Base-by-base conservation (phyloP, 2,329 filamentous ascomycete species). In the Aulographum hederae region DNA sequence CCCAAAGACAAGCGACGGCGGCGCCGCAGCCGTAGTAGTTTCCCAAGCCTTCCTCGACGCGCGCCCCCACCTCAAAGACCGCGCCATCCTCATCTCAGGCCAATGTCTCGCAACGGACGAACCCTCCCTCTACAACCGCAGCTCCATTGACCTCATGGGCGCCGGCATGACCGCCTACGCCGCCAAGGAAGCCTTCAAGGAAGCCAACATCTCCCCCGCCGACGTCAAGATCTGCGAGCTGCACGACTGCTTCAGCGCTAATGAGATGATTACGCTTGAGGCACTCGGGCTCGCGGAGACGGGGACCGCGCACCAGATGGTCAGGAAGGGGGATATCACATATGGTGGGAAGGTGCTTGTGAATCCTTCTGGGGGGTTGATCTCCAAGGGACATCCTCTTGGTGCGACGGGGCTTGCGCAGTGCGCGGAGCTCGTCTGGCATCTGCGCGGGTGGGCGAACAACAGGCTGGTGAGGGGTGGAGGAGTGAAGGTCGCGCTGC, bases 381-480 rank as follows among this genome's bases (percentile, higher is more conserved):
- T 48, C 21, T 47, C 46, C 16, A 49, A 49, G 34, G 46, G 46
- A 10, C 46, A 49, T 26, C 46, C 46, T 4, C 36, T 49, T 4
- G 46, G 46, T 5, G 46, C 46, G 2, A 48, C 46, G 1, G 46
- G 46, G 3, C 37, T 49, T 3, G 46, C 46, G 5, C 46, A 49
- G 30, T 49, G 46, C 28, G 39, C 46, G 6, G 46, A 49, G 28
- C 32, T 49, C 3, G 40, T 41, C 13, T 49, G 46, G 46, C 46
- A 49, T 19, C 38, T 49, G 5, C 35, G 46, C 14, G 46, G 46
- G 14, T 49, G 45, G 44, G 45, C 46, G 3, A 44, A 42, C 36
- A 47, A 44, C 31, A 13, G 34, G 12, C 37, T 44, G 2, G 37
- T 44, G 2, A 42, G 39, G 6, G n/a, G n/a, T n/a, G 32, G 34